phyloP scores from a whole-genome alignment of 164 flowering plant species.

The Pachysandra terminalis region DNA sequence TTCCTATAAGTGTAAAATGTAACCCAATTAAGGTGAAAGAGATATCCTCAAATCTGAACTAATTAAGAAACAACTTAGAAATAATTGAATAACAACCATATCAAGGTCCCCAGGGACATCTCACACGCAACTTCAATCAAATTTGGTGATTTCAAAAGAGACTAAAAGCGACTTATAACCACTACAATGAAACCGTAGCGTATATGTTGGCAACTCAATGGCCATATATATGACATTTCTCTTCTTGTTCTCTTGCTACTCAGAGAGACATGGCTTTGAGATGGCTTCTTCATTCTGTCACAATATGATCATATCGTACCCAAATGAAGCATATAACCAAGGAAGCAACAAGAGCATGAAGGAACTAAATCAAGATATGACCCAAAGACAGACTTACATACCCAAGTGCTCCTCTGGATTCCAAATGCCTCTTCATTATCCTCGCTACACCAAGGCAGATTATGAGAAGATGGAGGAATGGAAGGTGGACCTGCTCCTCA shows the following conservation, averaged over 20 bases:
- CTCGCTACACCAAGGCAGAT: conserved; percentile 33
- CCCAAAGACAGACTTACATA: background rate
- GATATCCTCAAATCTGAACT: too few species aligned
- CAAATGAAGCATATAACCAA: background rate
- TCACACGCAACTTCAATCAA: too few species aligned
- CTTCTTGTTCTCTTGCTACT: background rate
- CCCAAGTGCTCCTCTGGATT: conserved; percentile 19
- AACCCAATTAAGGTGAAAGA: too few species aligned
- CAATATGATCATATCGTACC: background rate
- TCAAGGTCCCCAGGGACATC: too few species aligned
- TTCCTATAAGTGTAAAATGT: too few species aligned
- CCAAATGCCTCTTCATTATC: conserved; percentile 49
- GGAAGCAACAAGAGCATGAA: conserved; percentile 2
- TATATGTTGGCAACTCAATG: too few species aligned
- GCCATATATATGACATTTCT: too few species aligned
- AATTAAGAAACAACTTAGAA: too few species aligned
- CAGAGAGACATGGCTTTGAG: background rate
- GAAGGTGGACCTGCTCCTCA: conserved; percentile 28
- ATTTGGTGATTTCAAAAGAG: too few species aligned
- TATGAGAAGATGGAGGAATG: conserved; percentile 36
- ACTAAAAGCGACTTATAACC: too few species aligned
- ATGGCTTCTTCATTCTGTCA: background rate
- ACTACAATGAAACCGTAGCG: too few species aligned
- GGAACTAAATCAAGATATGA: conserved; percentile 2
- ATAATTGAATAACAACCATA: too few species aligned